phyloP scores from a whole-genome alignment of 257 asterid species.

The Coffea eugenioides region DNA sequence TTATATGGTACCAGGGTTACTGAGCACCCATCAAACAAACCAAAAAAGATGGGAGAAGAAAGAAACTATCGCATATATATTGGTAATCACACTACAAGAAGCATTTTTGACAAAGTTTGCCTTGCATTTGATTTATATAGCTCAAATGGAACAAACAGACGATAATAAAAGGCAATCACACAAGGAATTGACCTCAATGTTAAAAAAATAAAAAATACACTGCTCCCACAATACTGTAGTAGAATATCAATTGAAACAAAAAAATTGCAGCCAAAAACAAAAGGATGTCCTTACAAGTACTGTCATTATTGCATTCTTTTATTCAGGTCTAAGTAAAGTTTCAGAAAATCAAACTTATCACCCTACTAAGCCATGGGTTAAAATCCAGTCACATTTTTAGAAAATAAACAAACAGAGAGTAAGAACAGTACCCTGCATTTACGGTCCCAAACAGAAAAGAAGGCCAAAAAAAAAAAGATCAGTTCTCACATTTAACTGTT shows the following conservation, averaged over 20 bases:
- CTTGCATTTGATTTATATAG: too few relatives aligned
- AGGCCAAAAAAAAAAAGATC: not conserved
- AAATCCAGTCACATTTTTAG: not conserved
- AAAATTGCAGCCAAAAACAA: not conserved
- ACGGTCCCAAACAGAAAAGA: not conserved
- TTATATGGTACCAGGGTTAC: not conserved
- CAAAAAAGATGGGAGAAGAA: not conserved
- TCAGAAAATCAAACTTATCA: not conserved
- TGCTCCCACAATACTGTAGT: not conserved
- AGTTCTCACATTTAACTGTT: not conserved
- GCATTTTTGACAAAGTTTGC: too few relatives aligned
- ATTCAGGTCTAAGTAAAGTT: not conserved
- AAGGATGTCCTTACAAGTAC: not conserved
- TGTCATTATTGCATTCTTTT: not conserved
- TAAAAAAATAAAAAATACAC: not conserved
- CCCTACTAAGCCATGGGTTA: not conserved
- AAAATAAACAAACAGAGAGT: not conserved
- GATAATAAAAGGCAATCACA: not conserved
- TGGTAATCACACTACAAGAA: not conserved
- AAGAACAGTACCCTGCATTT: not conserved
- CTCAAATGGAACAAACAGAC: too few relatives aligned
- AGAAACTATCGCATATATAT: not conserved
- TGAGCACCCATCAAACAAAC: not conserved
- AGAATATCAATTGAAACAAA: not conserved
- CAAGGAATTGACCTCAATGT: not conserved